A percentile compares a stretch with the other conserved stretches of the same genome.
phyloP scores from a whole-genome alignment of 805 yeast genomes.

The Candida qinlingensis region DNA sequence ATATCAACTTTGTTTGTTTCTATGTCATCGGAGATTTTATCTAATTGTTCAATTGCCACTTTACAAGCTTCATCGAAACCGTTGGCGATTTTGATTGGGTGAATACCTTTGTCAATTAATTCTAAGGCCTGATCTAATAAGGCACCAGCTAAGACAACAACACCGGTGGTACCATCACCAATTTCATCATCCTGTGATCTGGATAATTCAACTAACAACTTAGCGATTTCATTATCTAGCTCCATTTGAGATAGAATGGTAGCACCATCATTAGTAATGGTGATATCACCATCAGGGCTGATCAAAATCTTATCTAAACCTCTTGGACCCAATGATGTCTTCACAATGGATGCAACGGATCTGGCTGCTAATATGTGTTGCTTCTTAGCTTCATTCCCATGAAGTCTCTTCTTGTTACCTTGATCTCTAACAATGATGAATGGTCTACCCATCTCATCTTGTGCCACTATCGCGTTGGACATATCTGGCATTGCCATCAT shows the following conservation, averaged over 20 bases:
- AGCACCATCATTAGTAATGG: conserved; percentile 98
- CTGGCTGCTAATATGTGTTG: conserved; percentile 93
- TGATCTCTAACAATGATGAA: conserved; percentile 93
- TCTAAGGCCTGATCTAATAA: conserved; percentile 91
- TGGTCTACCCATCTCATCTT: conserved; percentile 99
- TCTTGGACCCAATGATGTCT: conserved; percentile 93
- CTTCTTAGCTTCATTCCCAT: conserved; percentile 74
- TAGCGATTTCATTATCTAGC: conserved; percentile 92
- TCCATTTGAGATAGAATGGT: conserved; percentile 96
- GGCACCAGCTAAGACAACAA: conserved; percentile 93
- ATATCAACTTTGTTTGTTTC: conserved; percentile 35
- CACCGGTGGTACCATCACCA: conserved; percentile 91
- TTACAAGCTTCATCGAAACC: conserved; percentile 97
- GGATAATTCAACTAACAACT: conserved; percentile 86
- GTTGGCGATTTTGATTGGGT: conserved; percentile 93
- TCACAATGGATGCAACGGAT: conserved; percentile 87
- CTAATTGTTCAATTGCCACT: conserved; percentile 76
- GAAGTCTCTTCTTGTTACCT: conserved; percentile 56
- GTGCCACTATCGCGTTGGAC: conserved; percentile 98
- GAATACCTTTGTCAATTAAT: conserved; percentile 93
- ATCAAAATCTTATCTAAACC: conserved; percentile 96
- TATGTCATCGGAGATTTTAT: conserved; percentile 66
- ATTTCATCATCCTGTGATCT: conserved; percentile 72
- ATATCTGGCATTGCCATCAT: conserved; percentile 70
- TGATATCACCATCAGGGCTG: conserved; percentile 95